Conservation (phyloP, 371 early-diverging fungal species). For the Zychaea mexicana region DNA sequence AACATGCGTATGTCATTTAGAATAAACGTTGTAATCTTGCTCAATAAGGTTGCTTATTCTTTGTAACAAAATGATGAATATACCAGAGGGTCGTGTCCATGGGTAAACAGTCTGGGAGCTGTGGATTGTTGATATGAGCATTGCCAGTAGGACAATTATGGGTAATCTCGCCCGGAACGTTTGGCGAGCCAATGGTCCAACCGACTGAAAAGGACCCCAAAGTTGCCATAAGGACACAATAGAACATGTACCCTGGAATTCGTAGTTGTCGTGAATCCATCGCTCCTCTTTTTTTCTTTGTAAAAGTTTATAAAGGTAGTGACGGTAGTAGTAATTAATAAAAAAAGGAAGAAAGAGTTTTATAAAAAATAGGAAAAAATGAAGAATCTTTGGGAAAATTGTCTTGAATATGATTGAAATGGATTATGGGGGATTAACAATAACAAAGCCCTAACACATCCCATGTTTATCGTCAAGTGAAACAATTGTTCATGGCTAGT, state of each 20-base stretch:
- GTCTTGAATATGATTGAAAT: background rate
- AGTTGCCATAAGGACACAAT: slow-evolving; percentile 37
- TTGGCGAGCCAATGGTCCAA: slow-evolving; percentile 50
- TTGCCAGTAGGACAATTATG: slow-evolving; percentile 34
- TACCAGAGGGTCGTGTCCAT: slow-evolving; percentile 25
- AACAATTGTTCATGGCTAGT: slow-evolving; percentile 37
- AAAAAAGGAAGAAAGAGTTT: too few species aligned
- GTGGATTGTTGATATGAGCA: slow-evolving; percentile 18
- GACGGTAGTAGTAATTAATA: too few species aligned
- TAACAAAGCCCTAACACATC: too few species aligned
- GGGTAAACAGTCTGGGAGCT: slow-evolving; percentile 33
- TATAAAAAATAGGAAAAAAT: background rate
- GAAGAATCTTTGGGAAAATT: background rate
- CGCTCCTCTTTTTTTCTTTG: background rate
- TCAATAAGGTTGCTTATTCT: background rate
- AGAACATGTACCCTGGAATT: slow-evolving; percentile 46
- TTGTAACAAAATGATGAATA: too few species aligned
- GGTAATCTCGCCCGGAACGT: slow-evolving; percentile 39
- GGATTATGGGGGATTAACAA: too few species aligned
- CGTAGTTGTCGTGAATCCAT: slow-evolving; percentile 46
- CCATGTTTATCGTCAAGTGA: slow-evolving; percentile 14
- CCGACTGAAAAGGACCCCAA: slow-evolving; percentile 44
- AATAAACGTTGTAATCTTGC: background rate
- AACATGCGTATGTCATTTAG: background rate
- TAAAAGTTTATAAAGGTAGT: background rate